Conservation (phyloP, 1,284 basidiomycete species). For the Papiliotrema fonsecae region DNA sequence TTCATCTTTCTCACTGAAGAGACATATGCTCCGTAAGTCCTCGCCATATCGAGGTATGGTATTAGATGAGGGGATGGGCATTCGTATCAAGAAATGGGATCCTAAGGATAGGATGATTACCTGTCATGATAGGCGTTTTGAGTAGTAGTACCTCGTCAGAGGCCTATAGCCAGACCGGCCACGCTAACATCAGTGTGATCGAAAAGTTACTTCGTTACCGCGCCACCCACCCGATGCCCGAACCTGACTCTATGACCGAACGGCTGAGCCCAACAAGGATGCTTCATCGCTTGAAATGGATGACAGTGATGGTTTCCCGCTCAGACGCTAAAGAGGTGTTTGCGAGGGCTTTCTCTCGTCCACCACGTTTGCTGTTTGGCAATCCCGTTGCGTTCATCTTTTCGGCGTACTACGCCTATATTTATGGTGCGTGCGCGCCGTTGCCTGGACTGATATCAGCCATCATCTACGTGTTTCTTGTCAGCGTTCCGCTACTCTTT, state of each 20-base stretch:
- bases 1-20: constrained; percentile 36
- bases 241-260: constrained; percentile 8
- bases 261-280: constrained; percentile 16
- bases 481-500: constrained; percentile 49
- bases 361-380: constrained; percentile 44
- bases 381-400: constrained; percentile 50
- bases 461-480: constrained; percentile 49
- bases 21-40: constrained; percentile 44
- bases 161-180: too few species aligned
- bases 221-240: constrained; percentile 15
- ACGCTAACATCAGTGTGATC: constrained; percentile 25
- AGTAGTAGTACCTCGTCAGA: too few species aligned
- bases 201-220: constrained; percentile 34
- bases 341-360: constrained; percentile 41
- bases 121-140: too few species aligned
- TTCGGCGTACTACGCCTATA: constrained; percentile 49
- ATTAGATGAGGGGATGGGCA: too few species aligned
- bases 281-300: constrained; percentile 31
- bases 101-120: too few species aligned
- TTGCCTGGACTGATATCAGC: constrained; percentile 12
- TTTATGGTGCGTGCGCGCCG: constrained; percentile 43
- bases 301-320: constrained; percentile 34
- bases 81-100: too few species aligned
- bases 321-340: constrained; percentile 29
- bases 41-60: background rate